phyloP scores from a whole-genome alignment of 2,329 filamentous ascomycete genomes.

The Fusarium agapanthi region DNA sequence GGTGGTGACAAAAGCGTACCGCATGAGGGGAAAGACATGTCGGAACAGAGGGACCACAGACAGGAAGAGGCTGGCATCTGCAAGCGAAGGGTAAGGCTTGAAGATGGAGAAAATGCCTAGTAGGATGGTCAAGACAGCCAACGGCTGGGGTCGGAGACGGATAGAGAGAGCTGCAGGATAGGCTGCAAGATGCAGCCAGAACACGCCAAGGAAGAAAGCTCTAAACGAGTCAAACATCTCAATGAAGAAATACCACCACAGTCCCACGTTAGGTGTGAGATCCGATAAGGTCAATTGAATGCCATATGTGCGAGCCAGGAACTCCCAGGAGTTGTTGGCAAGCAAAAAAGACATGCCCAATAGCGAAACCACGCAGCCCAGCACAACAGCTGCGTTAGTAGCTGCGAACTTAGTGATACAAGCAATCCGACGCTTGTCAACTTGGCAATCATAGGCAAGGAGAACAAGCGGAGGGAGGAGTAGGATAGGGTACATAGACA shows the following conservation, averaged over 20 bases:
- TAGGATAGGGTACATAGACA: slow-evolving; percentile 90
- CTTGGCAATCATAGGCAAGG: slow-evolving; percentile 77
- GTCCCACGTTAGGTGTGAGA: slow-evolving; percentile 90
- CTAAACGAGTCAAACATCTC: slow-evolving; percentile 99
- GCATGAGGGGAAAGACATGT: slow-evolving; percentile 93
- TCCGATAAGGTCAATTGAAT: slow-evolving; percentile 91
- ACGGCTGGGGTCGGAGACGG: slow-evolving; percentile 82
- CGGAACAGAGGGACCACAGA: slow-evolving; percentile 84
- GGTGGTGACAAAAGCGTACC: slow-evolving; percentile 88
- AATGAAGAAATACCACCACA: slow-evolving; percentile 99
- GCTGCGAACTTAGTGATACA: slow-evolving; percentile 61
- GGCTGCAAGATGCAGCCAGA: slow-evolving; percentile 92
- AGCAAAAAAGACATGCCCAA: slow-evolving; percentile 77
- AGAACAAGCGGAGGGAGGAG: slow-evolving; percentile 84
- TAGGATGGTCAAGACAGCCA: slow-evolving; percentile 85
- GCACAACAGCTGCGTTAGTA: slow-evolving; percentile 62
- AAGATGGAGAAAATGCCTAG: slow-evolving; percentile 93
- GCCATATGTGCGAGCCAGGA: slow-evolving; percentile 88
- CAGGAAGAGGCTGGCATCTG: slow-evolving; percentile 87
- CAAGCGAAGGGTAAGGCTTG: slow-evolving; percentile 94
- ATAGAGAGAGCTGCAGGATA: slow-evolving; percentile 90
- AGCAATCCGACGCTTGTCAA: slow-evolving; percentile 45
- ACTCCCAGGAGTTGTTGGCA: slow-evolving; percentile 84
- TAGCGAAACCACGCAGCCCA: slow-evolving; percentile 65
- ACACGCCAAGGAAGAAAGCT: slow-evolving; percentile 95